These are phyloP conservation scores for Amaranthus hypochondriacus DNA, from an alignment of 148 eudicot genomes.

Conservation along the genomic window DNA sequence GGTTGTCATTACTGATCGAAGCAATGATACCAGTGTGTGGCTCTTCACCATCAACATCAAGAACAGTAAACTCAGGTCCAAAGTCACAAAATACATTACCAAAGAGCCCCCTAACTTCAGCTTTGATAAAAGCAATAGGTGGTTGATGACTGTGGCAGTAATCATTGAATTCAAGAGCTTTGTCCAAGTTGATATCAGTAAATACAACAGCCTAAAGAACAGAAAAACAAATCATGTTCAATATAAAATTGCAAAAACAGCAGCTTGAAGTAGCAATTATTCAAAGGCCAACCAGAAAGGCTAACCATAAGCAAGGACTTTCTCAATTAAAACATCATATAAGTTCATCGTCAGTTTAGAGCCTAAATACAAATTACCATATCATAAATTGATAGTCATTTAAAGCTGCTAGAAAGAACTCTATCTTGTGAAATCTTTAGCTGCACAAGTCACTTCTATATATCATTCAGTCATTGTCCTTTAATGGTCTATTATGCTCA, in stretches of 20 bases:
- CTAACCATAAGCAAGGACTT: background rate
- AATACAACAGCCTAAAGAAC: constrained; percentile 61
- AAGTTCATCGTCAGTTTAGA: background rate
- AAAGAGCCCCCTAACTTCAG: constrained; percentile 75
- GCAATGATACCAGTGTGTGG: constrained; percentile 76
- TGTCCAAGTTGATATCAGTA: constrained; percentile 48
- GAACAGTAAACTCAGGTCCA: constrained; percentile 73
- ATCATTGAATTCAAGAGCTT: constrained; percentile 57
- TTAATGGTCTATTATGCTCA: background rate
- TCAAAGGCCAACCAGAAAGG: background rate
- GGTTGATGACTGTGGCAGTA: constrained; percentile 73
- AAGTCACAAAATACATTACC: constrained; percentile 68
- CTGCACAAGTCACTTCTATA: background rate
- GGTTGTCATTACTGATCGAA: constrained; percentile 66
- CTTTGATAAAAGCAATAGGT: constrained; percentile 66
- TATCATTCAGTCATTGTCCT: background rate
- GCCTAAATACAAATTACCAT: background rate
- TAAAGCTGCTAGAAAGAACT: background rate
- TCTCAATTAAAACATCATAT: background rate
- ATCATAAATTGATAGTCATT: background rate
- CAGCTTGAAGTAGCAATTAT: no score
- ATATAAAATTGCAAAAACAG: background rate
- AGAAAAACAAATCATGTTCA: constrained; percentile 3
- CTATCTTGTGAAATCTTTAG: background rate
- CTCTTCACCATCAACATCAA: constrained; percentile 78